Percentiles rank a stretch among this genome's conserved stretches.
Conservation (phyloP, 352 stramenopile species). For the Lagenidium sp. region DNA sequence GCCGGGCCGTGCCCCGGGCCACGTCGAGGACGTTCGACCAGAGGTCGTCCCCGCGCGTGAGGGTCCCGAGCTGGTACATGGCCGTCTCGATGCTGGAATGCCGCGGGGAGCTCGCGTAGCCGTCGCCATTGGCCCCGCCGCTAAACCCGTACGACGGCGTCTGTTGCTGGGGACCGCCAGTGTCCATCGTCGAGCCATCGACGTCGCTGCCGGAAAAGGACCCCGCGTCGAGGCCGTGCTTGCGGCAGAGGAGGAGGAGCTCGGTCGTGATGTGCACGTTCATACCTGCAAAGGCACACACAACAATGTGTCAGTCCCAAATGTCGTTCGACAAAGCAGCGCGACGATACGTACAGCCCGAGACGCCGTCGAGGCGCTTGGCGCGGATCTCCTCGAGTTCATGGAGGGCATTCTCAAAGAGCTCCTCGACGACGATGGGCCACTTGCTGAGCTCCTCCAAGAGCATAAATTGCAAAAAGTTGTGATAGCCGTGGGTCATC, state of each 20-base stretch:
- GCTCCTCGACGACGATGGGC: conserved; percentile 42
- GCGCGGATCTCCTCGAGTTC: conserved; percentile 48
- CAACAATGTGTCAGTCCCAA: too few species aligned
- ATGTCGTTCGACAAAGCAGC: too few species aligned
- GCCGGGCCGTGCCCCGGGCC: conserved; percentile 26
- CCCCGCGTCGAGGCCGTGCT: conserved; percentile 30
- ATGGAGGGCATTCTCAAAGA: conserved; percentile 59
- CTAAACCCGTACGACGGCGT: conserved; percentile 6
- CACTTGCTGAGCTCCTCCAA: conserved; percentile 80
- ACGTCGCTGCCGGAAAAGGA: neutral
- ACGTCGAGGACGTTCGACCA: conserved; percentile 48
- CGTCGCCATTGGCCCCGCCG: conserved; percentile 33
- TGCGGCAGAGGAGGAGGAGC: conserved; percentile 52
- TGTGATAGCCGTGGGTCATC: conserved; percentile 87
- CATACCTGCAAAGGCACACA: neutral
- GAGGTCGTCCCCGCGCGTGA: conserved; percentile 41
- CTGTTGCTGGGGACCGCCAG: too few species aligned
- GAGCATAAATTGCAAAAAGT: conserved; percentile 86
- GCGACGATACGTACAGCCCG: conserved; percentile 29
- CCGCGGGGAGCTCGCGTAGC: conserved; percentile 44
- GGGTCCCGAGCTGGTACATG: conserved; percentile 76
- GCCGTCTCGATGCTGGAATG: conserved; percentile 46
- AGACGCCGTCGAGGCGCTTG: conserved; percentile 35
- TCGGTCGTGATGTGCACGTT: conserved; percentile 69
- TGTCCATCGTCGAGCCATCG: conserved; percentile 4